A percentile compares a stretch with the other conserved stretches of the same genome.
phyloP scores from a whole-genome alignment of 495 filamentous ascomycete species.

The Terfezia claveryi region DNA sequence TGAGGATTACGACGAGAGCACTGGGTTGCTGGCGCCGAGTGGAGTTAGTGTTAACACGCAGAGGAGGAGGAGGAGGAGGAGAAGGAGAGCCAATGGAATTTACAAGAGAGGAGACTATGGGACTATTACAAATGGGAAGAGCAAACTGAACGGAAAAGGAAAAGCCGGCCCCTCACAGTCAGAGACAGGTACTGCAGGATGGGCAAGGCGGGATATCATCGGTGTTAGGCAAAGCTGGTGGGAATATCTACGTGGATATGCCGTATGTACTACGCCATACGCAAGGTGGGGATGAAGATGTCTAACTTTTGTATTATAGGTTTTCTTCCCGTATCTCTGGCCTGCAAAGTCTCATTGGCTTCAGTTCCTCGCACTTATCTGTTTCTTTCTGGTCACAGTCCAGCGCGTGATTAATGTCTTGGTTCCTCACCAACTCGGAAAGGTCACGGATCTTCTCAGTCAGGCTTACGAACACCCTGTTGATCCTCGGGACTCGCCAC shows the following conservation, averaged over 20 bases:
- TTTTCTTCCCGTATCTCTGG: slow-evolving; percentile 93
- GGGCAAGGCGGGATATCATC: slow-evolving; percentile 43
- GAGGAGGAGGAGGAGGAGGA: slow-evolving; percentile 26
- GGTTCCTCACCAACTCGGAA: slow-evolving; percentile 53
- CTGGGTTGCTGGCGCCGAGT: slow-evolving; percentile 23
- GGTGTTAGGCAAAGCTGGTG: slow-evolving; percentile 52
- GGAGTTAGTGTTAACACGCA: slow-evolving; percentile 17
- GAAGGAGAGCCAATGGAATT: slow-evolving; percentile 29
- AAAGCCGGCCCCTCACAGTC: slow-evolving; percentile 19
- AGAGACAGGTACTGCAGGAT: slow-evolving; percentile 25
- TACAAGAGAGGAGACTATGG: not conserved
- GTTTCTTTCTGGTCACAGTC: slow-evolving; percentile 50
- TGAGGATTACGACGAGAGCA: slow-evolving; percentile 29
- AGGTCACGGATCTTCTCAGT: slow-evolving; percentile 43
- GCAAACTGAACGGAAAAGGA: slow-evolving; percentile 21
- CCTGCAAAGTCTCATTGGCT: slow-evolving; percentile 50
- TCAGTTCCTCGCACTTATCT: slow-evolving; percentile 54
- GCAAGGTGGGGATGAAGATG: not conserved
- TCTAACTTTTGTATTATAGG: slow-evolving; percentile 1
- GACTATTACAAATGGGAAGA: not conserved
- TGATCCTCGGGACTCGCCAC: not conserved
- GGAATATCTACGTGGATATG: slow-evolving; percentile 78
- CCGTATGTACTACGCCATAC: slow-evolving; percentile 6
- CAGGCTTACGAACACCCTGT: not conserved
- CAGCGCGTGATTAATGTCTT: slow-evolving; percentile 64